Base-by-base conservation (phyloP, 305 asterid genomes). In the Stenogyne calaminthoides region DNA sequence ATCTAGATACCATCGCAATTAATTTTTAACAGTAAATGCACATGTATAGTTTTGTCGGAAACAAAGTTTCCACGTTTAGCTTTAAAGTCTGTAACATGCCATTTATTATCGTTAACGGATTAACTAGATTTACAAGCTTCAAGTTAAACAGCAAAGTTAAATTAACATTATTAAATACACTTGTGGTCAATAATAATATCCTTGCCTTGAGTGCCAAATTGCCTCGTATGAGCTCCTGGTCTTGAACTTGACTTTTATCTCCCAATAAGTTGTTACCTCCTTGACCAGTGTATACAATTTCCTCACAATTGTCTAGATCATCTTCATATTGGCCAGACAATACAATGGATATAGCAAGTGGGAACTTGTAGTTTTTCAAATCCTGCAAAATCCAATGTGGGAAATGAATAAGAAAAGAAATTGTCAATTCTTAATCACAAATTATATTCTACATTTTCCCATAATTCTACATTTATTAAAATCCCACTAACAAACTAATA, bases 261-360 rank as follows among this genome's bases (percentile, higher is more conserved):
- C 98, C 97, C 19, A 83, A 84, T 64, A 91, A 82, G 79, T 91
- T 77, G 72, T 94, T 86, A 6, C 98, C 98, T 47, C 98, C 97
- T 84, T 94, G 97, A 58, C 98, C 98, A 4, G 97, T 91, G 76
- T 94, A 94, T 12, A 88, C 86, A 61, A 94, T 78, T 15, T 89
- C 95, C 61, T 91, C 90, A 18, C 76, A 81, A 59, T 91, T 91
- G 74, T 94, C 98, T 29, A 85, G 77, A 71, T 94, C 96, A 46
- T 94, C 98, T 78, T 94, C 97, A 66, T 91, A 94, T 63, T 91
- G 94, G 42, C 97, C 98, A 5, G 97, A 94, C 80, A 94, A 29
- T 6, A 94, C 91, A 42, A 94, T 94, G 20, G 96, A 85, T 60
- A 74, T 46, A 1, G 98, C 81, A 63, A 94, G 54, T 52, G 98